A percentile compares a stretch with the other conserved stretches of the same genome.
phyloP scores from a whole-genome alignment of 768 basidiomycete genomes.

The Lanmaoa pseudosensibilis region DNA sequence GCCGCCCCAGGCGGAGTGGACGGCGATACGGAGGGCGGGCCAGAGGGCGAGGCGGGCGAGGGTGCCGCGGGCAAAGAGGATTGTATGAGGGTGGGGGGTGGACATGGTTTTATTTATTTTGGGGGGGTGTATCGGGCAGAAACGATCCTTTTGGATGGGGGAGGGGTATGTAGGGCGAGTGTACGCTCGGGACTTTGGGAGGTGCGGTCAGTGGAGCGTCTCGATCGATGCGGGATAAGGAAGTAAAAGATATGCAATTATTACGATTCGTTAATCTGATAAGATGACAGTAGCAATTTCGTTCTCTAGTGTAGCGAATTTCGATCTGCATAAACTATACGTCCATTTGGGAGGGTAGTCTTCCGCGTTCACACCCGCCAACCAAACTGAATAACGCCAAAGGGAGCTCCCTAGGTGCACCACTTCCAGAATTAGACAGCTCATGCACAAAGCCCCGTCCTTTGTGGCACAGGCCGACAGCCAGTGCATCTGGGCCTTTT shows the following conservation, averaged over 20 bases:
- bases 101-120: slow-evolving; percentile 11
- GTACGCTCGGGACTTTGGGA: not conserved
- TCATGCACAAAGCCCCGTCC: not conserved
- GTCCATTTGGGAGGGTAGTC: not conserved
- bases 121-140: not conserved
- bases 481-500: not conserved
- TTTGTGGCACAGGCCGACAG: not conserved
- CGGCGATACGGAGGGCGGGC: slow-evolving; percentile 84
- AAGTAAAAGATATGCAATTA: no score
- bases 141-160: not conserved
- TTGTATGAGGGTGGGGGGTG: slow-evolving; percentile 43
- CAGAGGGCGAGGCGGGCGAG: slow-evolving; percentile 81
- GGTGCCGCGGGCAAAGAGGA: slow-evolving; percentile 85
- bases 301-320: not conserved
- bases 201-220: no score
- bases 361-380: not conserved
- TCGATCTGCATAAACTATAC: not conserved
- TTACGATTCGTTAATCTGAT: not conserved
- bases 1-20: slow-evolving; percentile 87
- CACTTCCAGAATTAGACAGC: not conserved
- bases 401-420: not conserved
- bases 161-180: no score
- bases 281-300: no score
- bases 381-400: not conserved
- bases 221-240: not conserved